These are phyloP conservation scores for Furculomyces boomerangus DNA, from an alignment of 371 early-diverging fungal species.

Conservation along the genomic window DNA sequence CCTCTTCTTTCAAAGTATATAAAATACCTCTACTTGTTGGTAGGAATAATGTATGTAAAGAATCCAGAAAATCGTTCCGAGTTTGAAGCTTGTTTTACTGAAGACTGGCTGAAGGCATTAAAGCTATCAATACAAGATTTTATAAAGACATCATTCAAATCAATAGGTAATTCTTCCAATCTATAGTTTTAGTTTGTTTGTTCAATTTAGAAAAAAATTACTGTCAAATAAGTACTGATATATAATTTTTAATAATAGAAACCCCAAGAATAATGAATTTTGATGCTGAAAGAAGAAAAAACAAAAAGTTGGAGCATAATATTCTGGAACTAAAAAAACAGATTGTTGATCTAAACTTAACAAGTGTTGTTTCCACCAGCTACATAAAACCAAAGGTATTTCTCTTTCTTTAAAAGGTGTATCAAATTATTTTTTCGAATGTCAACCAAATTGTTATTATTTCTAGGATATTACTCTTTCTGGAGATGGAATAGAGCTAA, in stretches of 20 bases:
- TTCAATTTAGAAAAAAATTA: background rate
- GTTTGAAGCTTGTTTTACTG: slow-evolving; percentile 21
- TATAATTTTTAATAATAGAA: background rate
- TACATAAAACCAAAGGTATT: background rate
- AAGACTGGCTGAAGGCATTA: slow-evolving; percentile 16
- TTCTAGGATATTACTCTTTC: background rate
- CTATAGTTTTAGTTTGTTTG: background rate
- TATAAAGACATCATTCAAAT: slow-evolving; percentile 20
- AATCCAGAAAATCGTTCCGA: slow-evolving; percentile 13
- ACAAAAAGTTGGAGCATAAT: background rate
- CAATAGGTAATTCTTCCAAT: slow-evolving; percentile 5
- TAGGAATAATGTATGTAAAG: slow-evolving; percentile 15
- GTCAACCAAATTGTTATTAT: background rate
- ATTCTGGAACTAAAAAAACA: background rate
- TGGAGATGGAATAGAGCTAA: background rate
- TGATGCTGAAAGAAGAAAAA: background rate
- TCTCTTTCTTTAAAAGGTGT: background rate
- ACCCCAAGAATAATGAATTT: background rate
- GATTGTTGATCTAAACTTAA: background rate
- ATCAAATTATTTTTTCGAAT: background rate
- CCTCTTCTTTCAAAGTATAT: background rate
- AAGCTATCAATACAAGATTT: slow-evolving; percentile 14
- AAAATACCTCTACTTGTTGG: background rate
- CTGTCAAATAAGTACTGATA: background rate
- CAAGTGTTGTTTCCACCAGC: background rate